Evolutionary conservation across 2,329 filamentous ascomycete genomes (phyloP).

Genomic region (Leptographium flavum): DNA sequence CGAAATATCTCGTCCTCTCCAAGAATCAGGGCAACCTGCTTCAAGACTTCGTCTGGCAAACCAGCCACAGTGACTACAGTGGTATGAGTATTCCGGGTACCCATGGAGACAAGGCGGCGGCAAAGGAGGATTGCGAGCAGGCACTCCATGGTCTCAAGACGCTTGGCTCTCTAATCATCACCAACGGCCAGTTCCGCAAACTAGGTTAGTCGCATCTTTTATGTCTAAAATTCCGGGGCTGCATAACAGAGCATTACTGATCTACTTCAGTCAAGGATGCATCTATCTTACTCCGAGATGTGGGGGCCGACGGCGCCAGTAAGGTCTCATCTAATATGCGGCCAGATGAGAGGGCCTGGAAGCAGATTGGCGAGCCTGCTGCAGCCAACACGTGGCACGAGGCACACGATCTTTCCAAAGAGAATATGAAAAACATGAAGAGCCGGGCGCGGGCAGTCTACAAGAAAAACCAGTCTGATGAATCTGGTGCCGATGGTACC

Average conservation of each 20-base stretch:
- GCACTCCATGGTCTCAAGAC: constrained; percentile 76
- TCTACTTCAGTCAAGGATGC: constrained; percentile 56
- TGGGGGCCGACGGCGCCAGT: constrained; percentile 76
- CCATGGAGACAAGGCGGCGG: constrained; percentile 60
- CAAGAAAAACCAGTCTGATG: constrained; percentile 28
- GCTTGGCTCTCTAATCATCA: constrained; percentile 76
- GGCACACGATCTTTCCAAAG: constrained; percentile 58
- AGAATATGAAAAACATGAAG: constrained; percentile 54
- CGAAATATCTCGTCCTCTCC: constrained; percentile 71
- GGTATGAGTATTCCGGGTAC: constrained; percentile 47
- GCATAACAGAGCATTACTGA: no score
- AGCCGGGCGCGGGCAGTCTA: constrained; percentile 51
- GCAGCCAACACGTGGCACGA: constrained; percentile 93
- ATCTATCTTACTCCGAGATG: constrained; percentile 68
- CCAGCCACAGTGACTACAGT: constrained; percentile 56
- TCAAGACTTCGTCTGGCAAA: constrained; percentile 96
- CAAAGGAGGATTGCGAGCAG: constrained; percentile 70
- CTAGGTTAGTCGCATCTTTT: constrained; percentile 55
- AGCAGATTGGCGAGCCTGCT: constrained; percentile 69
- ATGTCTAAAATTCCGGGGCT: no score
- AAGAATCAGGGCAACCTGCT: constrained; percentile 93
- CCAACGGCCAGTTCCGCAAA: constrained; percentile 93
- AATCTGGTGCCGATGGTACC: constrained; percentile 39
- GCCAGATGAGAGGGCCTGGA: constrained; percentile 62
- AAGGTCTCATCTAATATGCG: constrained; percentile 64